Conservation (phyloP, 495 filamentous ascomycete genomes). For the Penicillium pancosmium region DNA sequence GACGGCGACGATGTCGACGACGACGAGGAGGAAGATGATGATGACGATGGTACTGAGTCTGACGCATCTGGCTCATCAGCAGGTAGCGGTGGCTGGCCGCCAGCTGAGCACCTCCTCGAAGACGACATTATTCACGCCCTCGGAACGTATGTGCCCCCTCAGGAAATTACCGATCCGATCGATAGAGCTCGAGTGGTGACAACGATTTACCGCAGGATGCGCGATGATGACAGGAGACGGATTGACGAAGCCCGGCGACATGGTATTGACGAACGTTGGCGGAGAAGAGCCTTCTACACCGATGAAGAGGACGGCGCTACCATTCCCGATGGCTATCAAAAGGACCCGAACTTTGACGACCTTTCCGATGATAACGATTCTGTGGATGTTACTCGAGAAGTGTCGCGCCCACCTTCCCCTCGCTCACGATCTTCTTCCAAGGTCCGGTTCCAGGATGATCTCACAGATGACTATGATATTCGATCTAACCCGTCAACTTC, state of each 20-base stretch:
- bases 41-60: slow-evolving; percentile 32
- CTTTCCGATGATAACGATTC: slow-evolving; percentile 36
- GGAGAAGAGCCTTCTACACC: slow-evolving; percentile 72
- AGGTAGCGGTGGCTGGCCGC: slow-evolving; percentile 41
- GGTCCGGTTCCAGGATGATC: slow-evolving; percentile 79
- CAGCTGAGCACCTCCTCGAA: slow-evolving; percentile 40
- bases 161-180: slow-evolving; percentile 44
- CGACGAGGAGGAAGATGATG: slow-evolving; percentile 22
- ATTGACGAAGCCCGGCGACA: slow-evolving; percentile 45
- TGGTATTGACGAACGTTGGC: slow-evolving; percentile 72
- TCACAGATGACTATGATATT: slow-evolving; percentile 66
- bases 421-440: slow-evolving; percentile 84
- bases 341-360: slow-evolving; percentile 60
- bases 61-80: slow-evolving; percentile 36
- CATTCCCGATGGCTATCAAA: slow-evolving; percentile 65
- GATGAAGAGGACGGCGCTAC: slow-evolving; percentile 76
- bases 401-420: slow-evolving; percentile 55
- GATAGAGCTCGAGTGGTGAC: slow-evolving; percentile 46
- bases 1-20: slow-evolving; percentile 3
- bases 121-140: slow-evolving; percentile 47
- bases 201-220: slow-evolving; percentile 43
- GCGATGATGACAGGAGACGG: slow-evolving; percentile 42
- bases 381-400: slow-evolving; percentile 37
- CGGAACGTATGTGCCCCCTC: slow-evolving; percentile 37
- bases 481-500: slow-evolving; percentile 80